Evolutionary conservation across 352 stramenopile species (phyloP), one percentile per base, ranked within the genome.

Genomic region (Phytophthora ohioensis): DNA sequence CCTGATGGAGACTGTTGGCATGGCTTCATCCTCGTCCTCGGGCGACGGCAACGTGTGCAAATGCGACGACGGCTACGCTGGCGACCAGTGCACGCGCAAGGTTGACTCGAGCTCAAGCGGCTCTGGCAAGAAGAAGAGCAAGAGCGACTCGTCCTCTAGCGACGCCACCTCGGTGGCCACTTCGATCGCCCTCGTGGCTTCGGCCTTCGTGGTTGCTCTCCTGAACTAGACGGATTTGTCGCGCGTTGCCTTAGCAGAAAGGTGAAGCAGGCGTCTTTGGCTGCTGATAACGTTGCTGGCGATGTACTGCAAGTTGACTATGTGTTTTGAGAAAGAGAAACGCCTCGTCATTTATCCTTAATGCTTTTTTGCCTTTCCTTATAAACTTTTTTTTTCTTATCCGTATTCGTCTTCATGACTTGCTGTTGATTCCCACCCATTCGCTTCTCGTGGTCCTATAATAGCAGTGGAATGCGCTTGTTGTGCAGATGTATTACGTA

Each of bases 41-140:
- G 52, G 53, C 9, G 49, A 65, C 10, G 48, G 51, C 48, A 81
- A 84, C 66, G 61, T 79, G 55, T 93, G 85, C 71, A 46, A 80
- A 68, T 93, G 85, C 55, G 72, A 93, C 21, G 54, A 64, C 13
- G 85, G 85, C 47, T 93, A 80, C 61, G 71, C 74, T n/a, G 85
- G 84, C 4, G 71, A 77, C 58, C 82, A 90, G 63, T 93, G 85
- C 64, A 82, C 74, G 55, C 73, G 79, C 54, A 82, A 91, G 76
- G 66, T 87, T 21, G 64, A 66, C 48, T 81, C 73, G 13, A 74
- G 63, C 61, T 73, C 49, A 42, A 69, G 64, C 39, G 48, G 56
- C 13, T 34, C 57, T 36, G 61, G 57, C 46, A 76, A 69, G 54
- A 73, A 67, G 58, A 71, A 69, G 45, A 65, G 66, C 38, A 61